Evolutionary conservation across 352 stramenopile species (phyloP), one percentile per base, ranked within the genome.

Genomic region (Globisporangium cederbergense): DNA sequence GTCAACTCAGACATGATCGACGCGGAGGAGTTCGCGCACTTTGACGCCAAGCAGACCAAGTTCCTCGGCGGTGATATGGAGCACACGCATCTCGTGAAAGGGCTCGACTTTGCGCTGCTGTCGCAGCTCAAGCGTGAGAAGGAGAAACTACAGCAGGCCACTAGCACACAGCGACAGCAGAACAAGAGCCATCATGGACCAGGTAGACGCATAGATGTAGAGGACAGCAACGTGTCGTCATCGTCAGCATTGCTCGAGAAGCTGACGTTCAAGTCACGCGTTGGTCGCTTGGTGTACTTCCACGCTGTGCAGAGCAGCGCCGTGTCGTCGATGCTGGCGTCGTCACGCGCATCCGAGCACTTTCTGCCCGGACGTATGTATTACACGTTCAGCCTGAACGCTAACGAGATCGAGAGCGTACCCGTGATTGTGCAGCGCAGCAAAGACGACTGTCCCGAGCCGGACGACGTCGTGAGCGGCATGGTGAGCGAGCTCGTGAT

Each of bases 71-170:
- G 88, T 47, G 88, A 96, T 60, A 73, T 92, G 66, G 77, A 88
- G 59, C 86, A 94, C 74, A 95, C 91, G 36, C 89, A 96, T 71
- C 61, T 97, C 18, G 90, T 97, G 4, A 97, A 96, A 61, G 93
- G 69, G 22, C 65, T 98, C 54, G 91, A 98, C 80, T 82, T 88
- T 42, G 78, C 89, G 11, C 70, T 98, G 30, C 73, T 96, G 28
- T 71, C 90, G 45, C 91, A 97, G 64, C 74, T 97, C 28, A 92
- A 93, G 66, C 71, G 77, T 18, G 88, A 97, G 62, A 88, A 86
- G 58, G 66, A 88, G 55, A 84, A 84, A 60, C 67, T 92, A 13
- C 59, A 69, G 62, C 58, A 68, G 3, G 74, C 67, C 2, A 79
- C 66, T 2, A 66, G 54, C 6, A 62, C 58, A 1, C 70, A 82